Percentiles rank a stretch among this genome's conserved stretches.
These are phyloP conservation scores for Pochonia chlamydosporia DNA, from an alignment of 2,329 filamentous ascomycete genomes.

Conservation along the genomic window DNA sequence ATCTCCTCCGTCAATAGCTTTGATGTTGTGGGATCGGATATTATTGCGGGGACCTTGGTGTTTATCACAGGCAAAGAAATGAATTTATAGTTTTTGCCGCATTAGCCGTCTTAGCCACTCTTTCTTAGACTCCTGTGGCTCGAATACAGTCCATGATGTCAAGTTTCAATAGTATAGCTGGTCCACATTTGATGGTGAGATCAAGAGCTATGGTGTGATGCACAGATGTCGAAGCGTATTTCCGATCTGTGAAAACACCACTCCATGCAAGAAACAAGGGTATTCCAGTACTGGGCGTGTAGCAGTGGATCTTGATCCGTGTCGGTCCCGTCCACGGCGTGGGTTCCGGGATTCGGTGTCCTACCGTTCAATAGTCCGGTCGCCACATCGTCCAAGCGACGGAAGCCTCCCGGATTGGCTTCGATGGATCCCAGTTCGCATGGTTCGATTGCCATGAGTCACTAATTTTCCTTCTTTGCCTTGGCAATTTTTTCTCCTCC, in stretches of 20 bases:
- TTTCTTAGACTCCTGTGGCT: background rate
- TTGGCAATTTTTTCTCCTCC: background rate
- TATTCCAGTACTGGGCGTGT: no score
- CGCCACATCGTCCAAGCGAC: background rate
- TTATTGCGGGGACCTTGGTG: background rate
- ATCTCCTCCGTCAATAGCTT: background rate
- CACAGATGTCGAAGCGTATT: no score
- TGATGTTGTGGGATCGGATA: background rate
- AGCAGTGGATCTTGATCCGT: background rate
- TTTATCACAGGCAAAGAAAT: no score
- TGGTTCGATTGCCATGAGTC: background rate
- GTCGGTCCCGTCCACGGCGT: background rate
- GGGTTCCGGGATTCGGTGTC: background rate
- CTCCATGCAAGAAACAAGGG: no score
- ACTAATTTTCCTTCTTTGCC: background rate
- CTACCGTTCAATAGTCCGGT: background rate
- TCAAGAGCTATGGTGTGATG: no score
- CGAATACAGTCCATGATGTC: no score
- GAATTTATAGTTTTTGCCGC: no score
- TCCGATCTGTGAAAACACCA: no score
- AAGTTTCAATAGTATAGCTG: background rate
- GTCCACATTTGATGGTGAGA: no score
- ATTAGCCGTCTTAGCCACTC: background rate
- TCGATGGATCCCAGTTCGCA: background rate
- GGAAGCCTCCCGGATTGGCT: background rate